These are phyloP conservation scores for Psophocarpus tetragonolobus DNA, from an alignment of 306 rosid genomes.

Conservation along the genomic window DNA sequence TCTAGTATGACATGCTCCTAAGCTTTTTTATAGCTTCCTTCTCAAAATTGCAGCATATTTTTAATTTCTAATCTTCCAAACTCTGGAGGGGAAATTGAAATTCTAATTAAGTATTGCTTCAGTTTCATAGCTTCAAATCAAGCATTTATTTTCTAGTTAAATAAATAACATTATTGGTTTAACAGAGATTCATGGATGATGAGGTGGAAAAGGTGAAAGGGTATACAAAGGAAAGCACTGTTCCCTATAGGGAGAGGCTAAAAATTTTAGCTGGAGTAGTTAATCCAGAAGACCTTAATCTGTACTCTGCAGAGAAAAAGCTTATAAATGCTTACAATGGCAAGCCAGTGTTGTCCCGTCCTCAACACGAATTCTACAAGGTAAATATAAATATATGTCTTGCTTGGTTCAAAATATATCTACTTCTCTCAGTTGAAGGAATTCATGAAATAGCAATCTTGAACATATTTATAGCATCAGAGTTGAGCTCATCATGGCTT, in stretches of 20 bases:
- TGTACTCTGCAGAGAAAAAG: conserved; percentile 73
- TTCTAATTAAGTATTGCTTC: neutral
- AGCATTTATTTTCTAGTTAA: neutral
- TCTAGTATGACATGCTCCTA: neutral
- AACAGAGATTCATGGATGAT: conserved; percentile 71
- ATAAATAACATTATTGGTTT: conserved; percentile 23
- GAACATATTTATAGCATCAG: neutral
- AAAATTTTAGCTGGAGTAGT: conserved; percentile 79
- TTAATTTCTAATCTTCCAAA: neutral
- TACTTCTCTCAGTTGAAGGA: neutral
- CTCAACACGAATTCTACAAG: conserved; percentile 81
- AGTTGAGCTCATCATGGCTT: neutral
- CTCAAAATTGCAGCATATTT: neutral
- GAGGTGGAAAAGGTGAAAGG: conserved; percentile 81
- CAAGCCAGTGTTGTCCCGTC: conserved; percentile 94
- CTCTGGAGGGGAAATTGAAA: neutral
- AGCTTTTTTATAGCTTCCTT: neutral
- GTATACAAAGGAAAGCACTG: conserved; percentile 52
- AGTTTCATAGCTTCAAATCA: neutral
- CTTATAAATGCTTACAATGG: conserved; percentile 78
- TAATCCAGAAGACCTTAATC: conserved; percentile 77
- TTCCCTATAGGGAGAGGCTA: conserved; percentile 82
- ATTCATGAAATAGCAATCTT: neutral
- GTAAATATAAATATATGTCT: conserved; percentile 36
- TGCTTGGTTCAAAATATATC: neutral